Base-by-base conservation (phyloP, 2,329 filamentous ascomycete genomes). In the Diaporthe sp. region DNA sequence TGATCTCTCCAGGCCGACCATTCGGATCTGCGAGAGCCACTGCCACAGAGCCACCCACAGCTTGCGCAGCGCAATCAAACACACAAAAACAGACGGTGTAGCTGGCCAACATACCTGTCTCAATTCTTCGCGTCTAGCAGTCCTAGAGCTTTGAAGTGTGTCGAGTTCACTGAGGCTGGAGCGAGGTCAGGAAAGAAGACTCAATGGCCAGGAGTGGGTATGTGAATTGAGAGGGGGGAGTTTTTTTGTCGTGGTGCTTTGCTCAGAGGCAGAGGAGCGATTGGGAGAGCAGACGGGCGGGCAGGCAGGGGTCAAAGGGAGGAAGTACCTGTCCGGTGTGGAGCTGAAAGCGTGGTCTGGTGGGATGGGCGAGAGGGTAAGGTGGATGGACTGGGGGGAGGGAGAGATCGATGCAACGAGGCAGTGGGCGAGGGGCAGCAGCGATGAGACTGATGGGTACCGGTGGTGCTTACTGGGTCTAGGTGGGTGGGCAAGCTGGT, bases 161-260 rank as follows among this genome's bases (percentile, higher is more conserved):
- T 67, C 73, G 49, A 63, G 68, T 72, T 72, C 49, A 76, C 55
- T 74, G 60, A 44, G 70, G 44, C 73, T 73, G 57, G 37, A 44
- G 34, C 68, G 44, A 73, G 60, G 67, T 75, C 70, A 75, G 67
- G 71, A 58, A 71, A 65, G 58, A 63, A 72, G 68, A 60, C 63
- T 72, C 71, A 70, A 76, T 61, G 73, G 70, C 71, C 70, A 51
- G 55, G 61, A 70, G 73, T 58, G 70, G 73, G 57, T 67, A 68
- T 63, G 73, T 73, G 75, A 68, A 72, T 63, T 76, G 73, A 74
- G 75, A 76, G 73, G 58, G 73, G 65, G 75, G 75, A 67, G 72
- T 74, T 76, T 76, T 76, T 76, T 76, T 75, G 75, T 72, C 73
- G 67, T 47, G 65, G 65, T 73, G 71, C 44, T 51, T 60, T 70